Evolutionary conservation across 768 basidiomycete genomes (phyloP), one percentile per base, ranked within the genome.

Genomic region (Termitomyces sp.): DNA sequence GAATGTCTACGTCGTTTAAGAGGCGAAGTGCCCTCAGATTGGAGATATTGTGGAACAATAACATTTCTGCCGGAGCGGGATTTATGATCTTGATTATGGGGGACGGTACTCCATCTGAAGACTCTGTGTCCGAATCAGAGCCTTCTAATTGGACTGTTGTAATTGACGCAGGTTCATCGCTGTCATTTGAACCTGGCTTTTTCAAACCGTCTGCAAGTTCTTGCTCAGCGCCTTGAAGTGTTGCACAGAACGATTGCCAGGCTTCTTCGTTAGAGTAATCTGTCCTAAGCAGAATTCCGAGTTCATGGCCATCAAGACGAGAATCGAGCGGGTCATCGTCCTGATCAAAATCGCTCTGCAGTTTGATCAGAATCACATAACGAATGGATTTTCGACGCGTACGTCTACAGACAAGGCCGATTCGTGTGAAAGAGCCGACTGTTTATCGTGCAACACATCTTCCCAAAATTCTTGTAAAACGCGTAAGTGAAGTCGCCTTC

Each of bases 251-350:
- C 0, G 69, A 61, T 13, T 73, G 66, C 90, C 90, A 92, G 1
- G 89, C 82, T 7, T 75, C 73, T 36, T 91, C 87, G 67, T 88
- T 72, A 9, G 83, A 77, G 68, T 80, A 91, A 65, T 92, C 88
- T 11, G 89, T 87, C 41, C 91, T 84, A n/a, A 92, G 67, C 48
- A 92, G 67, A 59, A 91, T 65, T 15, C 88, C 88, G 44, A 84
- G 65, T 58, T 82, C 81, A 1, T 76, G 76, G 7, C 73, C 77
- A 24, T 82, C 76, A 22, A 73, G 68, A 34, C 81, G 62, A 52
- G 66, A 67, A 68, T 89, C 87, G 59, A 81, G 67, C 1, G 81
- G 81, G 69, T 90, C 88, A 9, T 69, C 67, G 65, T 87, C 87
- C 50, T 65, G 55, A 15, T 65, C 55, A 37, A 69, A 63, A 9